These are phyloP conservation scores for Trichoderma semiorbis DNA, from an alignment of 2,329 filamentous ascomycete genomes.

Conservation along the genomic window DNA sequence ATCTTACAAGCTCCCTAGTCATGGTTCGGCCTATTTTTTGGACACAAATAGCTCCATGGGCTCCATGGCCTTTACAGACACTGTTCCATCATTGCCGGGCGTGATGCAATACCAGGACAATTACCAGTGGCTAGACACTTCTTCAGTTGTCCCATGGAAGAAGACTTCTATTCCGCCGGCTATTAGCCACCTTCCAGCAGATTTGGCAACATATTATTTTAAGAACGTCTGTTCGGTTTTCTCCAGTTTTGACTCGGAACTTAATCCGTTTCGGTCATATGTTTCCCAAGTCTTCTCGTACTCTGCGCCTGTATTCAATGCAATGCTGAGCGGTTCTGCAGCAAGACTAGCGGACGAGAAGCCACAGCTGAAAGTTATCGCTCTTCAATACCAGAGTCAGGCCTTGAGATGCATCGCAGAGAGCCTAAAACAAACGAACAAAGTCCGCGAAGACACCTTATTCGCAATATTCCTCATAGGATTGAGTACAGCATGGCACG, in stretches of 20 bases:
- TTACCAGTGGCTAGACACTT: neutral
- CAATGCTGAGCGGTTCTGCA: neutral
- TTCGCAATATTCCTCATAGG: neutral
- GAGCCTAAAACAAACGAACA: neutral
- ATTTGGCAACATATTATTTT: neutral
- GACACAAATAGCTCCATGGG: neutral
- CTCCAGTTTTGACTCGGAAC: neutral
- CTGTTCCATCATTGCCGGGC: neutral
- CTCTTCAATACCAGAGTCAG: neutral
- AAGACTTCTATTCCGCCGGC: neutral
- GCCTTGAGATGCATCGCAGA: neutral
- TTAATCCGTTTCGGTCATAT: neutral
- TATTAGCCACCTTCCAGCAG: neutral
- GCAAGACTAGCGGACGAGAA: neutral
- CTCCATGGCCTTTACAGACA: neutral
- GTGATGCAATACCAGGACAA: neutral
- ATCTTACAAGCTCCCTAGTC: neutral
- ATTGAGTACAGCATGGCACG: neutral
- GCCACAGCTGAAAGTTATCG: neutral
- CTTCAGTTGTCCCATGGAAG: neutral
- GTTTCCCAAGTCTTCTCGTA: neutral
- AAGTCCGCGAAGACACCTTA: neutral
- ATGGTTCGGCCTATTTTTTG: neutral
- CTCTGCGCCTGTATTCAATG: neutral
- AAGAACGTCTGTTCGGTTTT: neutral